phyloP scores from a whole-genome alignment of 1,284 basidiomycete genomes.

The Neonothopanus nambi region DNA sequence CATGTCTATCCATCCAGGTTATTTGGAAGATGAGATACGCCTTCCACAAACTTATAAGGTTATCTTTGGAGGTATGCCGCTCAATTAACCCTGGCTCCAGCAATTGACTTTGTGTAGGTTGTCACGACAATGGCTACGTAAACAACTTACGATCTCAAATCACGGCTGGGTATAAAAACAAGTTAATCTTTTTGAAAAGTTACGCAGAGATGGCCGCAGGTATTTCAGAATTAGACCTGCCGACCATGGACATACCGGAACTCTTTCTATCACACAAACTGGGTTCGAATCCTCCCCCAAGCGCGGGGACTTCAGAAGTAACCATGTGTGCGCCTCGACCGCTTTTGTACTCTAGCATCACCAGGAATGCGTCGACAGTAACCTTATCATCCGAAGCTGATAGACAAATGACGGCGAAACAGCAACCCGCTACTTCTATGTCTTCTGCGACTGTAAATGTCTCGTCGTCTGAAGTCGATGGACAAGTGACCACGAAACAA shows the following conservation, averaged over 20 bases:
- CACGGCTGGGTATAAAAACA: slow-evolving; percentile 63
- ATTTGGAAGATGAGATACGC: slow-evolving; percentile 60
- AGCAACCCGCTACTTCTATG: no score
- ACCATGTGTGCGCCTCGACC: slow-evolving; percentile 11
- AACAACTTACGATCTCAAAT: slow-evolving; percentile 61
- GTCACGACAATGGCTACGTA: slow-evolving; percentile 75
- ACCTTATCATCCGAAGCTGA: not conserved
- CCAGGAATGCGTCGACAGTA: slow-evolving; percentile 1
- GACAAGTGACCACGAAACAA: no score
- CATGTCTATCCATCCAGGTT: slow-evolving; percentile 34
- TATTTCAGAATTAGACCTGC: slow-evolving; percentile 55
- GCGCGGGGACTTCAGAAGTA: no score
- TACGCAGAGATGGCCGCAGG: slow-evolving; percentile 62
- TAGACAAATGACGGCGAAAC: not conserved
- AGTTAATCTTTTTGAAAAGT: slow-evolving; percentile 65
- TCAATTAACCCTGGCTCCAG: not conserved
- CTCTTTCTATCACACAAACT: slow-evolving; percentile 62
- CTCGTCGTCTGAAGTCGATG: no score
- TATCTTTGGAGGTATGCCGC: slow-evolving; percentile 56
- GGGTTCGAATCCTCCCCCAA: slow-evolving; percentile 16
- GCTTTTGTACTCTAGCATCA: slow-evolving; percentile 2
- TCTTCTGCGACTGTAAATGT: no score
- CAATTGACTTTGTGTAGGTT: slow-evolving; percentile 39
- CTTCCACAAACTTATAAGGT: slow-evolving; percentile 62
- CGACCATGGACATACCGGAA: slow-evolving; percentile 54